Evolutionary conservation across 192 early-diverging fungal genomes (phyloP), one percentile per base, ranked within the genome.

Genomic region (Coemansia sp.): DNA sequence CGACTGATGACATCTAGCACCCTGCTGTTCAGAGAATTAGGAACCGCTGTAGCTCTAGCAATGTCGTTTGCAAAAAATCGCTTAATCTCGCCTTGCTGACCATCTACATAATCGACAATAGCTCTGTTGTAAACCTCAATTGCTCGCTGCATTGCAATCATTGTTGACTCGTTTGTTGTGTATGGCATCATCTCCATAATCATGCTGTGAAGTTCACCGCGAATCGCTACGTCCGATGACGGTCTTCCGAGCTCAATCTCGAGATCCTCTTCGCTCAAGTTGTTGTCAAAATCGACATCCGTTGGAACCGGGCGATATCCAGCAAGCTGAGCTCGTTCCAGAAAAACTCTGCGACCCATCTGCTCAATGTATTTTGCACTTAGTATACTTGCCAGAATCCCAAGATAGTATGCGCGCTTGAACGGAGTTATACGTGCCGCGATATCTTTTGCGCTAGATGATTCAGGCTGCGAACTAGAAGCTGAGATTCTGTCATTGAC

Each of bases 91-190:
- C 41, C 43, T 14, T 49, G 37, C 58, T 21, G 47, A 1, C 23
- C 18, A 10, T 52, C 55, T 1, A 55, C 13, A 34, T 55, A 61
- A 37, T 66, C 63, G 12, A 76, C 25, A 1, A 62, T 59, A 0
- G 55, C 24, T 27, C 52, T 69, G 73, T 76, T 76, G 59, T 69
- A 76, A 10, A 57, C 48, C 57, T 69, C 73, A 14, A 70, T 65
- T 0, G 73, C 33, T 27, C 47, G 67, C 60, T 70, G 67, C 67
- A 76, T 66, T n/a, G 67, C 67, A 12, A 62, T 38, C 63, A 60
- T 66, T 9, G 55, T 66, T 2, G 73, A 66, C 25, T 52, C 49
- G 56, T 55, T 69, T 9, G 63, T 59, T 3, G 64, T 46, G n/a
- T 53, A 33, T 18, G 73, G 73, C 24, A 69, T 43, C 52, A 57